These are phyloP conservation scores for Decorospora gaudefroyi DNA, from an alignment of 2,329 filamentous ascomycete species.

Conservation along the genomic window DNA sequence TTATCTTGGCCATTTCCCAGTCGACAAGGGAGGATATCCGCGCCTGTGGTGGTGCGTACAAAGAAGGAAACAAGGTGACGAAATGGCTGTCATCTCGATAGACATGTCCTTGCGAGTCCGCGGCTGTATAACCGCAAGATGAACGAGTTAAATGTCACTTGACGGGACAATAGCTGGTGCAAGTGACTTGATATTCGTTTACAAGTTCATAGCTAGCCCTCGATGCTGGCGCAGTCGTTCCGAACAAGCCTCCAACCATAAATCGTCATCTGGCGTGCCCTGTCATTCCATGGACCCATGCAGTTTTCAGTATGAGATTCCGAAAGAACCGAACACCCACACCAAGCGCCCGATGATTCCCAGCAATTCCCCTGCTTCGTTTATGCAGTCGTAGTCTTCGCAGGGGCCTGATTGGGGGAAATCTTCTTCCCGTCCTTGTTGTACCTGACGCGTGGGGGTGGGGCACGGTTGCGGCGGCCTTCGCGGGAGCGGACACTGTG, in stretches of 20 bases:
- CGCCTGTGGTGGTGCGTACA: too few relatives aligned
- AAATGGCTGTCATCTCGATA: too few relatives aligned
- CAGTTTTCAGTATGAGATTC: constrained; percentile 44
- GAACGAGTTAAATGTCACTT: constrained; percentile 4
- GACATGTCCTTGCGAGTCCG: too few relatives aligned
- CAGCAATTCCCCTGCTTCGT: constrained; percentile 21
- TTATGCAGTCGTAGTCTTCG: constrained; percentile 57
- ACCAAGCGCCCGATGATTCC: constrained; percentile 45
- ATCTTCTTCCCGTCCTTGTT: constrained; percentile 99
- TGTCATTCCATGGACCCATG: constrained; percentile 42
- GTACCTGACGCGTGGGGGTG: constrained; percentile 95
- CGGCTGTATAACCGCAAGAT: too few relatives aligned
- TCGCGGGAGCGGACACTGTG: constrained; percentile 92
- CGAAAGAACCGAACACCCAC: constrained; percentile 43
- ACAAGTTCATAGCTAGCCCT: constrained; percentile 45
- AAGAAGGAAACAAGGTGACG: too few relatives aligned
- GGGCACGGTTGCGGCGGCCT: constrained; percentile 98
- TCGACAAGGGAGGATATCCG: too few relatives aligned
- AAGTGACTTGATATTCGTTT: constrained; percentile 46
- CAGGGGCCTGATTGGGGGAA: constrained; percentile 81
- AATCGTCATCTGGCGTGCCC: constrained; percentile 41
- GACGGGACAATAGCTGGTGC: constrained; percentile 20
- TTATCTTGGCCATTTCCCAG: too few relatives aligned
- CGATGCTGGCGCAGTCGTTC: constrained; percentile 35
- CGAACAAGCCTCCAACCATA: constrained; percentile 38